Evolutionary conservation across 2,329 filamentous ascomycete genomes (phyloP).

Genomic region (Colletotrichum coccodes): DNA sequence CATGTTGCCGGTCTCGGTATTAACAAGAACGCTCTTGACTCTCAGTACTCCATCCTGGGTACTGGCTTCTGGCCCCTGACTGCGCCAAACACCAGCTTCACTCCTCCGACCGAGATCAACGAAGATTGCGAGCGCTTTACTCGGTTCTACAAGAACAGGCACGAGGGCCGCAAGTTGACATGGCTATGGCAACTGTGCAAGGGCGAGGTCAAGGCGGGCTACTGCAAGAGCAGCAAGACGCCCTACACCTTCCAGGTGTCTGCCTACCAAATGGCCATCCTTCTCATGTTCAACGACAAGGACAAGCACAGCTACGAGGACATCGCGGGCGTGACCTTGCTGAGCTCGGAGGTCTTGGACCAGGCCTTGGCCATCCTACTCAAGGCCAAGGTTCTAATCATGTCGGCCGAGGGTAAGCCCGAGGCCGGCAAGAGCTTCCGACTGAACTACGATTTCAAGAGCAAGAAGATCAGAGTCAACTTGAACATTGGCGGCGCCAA

Average conservation of each 20-base stretch:
- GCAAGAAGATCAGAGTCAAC: slow-evolving; percentile 98
- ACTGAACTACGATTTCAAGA: slow-evolving; percentile 96
- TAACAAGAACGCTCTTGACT: slow-evolving; percentile 80
- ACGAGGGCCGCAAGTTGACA: slow-evolving; percentile 93
- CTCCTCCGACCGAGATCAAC: slow-evolving; percentile 84
- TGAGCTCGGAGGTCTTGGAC: slow-evolving; percentile 86
- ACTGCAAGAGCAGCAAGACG: slow-evolving; percentile 88
- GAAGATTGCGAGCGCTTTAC: slow-evolving; percentile 91
- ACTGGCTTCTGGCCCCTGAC: slow-evolving; percentile 97
- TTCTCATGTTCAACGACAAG: slow-evolving; percentile 93
- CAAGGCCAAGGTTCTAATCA: slow-evolving; percentile 89
- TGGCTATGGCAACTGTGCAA: slow-evolving; percentile 99
- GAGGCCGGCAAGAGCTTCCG: slow-evolving; percentile 82
- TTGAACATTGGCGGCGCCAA: slow-evolving; percentile 94
- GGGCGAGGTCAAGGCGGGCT: slow-evolving; percentile 94
- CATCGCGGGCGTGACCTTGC: slow-evolving; percentile 81
- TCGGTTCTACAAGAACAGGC: slow-evolving; percentile 94
- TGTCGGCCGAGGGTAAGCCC: slow-evolving; percentile 78
- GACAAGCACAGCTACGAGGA: slow-evolving; percentile 89
- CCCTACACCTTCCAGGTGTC: slow-evolving; percentile 98
- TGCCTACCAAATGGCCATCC: slow-evolving; percentile 96
- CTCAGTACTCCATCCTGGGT: slow-evolving; percentile 91
- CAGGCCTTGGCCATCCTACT: slow-evolving; percentile 86
- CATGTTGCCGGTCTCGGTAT: slow-evolving; percentile 73
- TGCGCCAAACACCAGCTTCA: slow-evolving; percentile 87